Evolutionary conservation across 2,329 filamentous ascomycete genomes (phyloP).

Genomic region (Arachnomyces sp.): DNA sequence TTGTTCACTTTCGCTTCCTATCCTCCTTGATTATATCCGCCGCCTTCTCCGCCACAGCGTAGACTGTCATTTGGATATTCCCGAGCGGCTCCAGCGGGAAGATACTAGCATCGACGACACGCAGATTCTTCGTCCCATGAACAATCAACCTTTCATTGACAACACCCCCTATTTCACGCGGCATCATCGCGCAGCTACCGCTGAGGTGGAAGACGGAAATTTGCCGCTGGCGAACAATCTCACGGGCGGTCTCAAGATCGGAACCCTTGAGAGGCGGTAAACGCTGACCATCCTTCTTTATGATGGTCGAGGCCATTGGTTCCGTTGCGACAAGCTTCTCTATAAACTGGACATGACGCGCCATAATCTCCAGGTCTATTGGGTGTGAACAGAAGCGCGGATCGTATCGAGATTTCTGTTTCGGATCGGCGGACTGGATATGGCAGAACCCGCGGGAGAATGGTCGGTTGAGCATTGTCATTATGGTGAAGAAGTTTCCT

Average conservation of each 20-base stretch:
- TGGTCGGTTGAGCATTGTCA: slow-evolving; percentile 4
- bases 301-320: no score
- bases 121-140: slow-evolving; percentile 27
- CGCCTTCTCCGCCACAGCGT: slow-evolving; percentile 24
- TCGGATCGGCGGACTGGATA: slow-evolving; percentile 20
- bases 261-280: not conserved
- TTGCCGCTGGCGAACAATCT: slow-evolving; percentile 10
- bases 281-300: slow-evolving; percentile 15
- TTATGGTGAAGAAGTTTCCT: not conserved
- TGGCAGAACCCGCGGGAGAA: slow-evolving; percentile 25
- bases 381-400: slow-evolving; percentile 25
- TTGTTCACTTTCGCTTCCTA: not conserved
- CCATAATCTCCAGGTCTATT: slow-evolving; percentile 19
- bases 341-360: not conserved
- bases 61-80: slow-evolving; percentile 24
- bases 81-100: slow-evolving; percentile 25
- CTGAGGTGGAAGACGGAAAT: slow-evolving; percentile 24
- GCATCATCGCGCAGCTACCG: slow-evolving; percentile 38
- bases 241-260: not conserved
- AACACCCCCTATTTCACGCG: slow-evolving; percentile 20
- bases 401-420: slow-evolving; percentile 18
- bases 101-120: slow-evolving; percentile 30
- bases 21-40: slow-evolving; percentile 14
- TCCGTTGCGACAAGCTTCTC: no score
- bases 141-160: slow-evolving; percentile 30